Conservation (phyloP, 441 rosid species). For the Adansonia gregorii region DNA sequence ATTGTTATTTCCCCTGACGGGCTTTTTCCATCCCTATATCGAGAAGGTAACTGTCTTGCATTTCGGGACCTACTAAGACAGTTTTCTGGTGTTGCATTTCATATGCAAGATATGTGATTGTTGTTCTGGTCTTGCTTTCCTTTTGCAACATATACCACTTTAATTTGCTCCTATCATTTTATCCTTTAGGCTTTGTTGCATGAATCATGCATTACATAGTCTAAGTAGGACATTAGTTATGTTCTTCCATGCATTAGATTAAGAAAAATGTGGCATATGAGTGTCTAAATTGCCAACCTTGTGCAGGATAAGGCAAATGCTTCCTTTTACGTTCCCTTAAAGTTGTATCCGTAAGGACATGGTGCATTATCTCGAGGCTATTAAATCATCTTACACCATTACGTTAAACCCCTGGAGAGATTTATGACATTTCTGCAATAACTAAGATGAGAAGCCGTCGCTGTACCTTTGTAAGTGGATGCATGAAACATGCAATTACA, state of each 20-base stretch:
- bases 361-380: slow-evolving; percentile 8
- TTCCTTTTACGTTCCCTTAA: neutral
- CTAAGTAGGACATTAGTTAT: neutral
- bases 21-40: slow-evolving; percentile 82
- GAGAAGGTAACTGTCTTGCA: slow-evolving; percentile 69
- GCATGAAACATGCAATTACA: neutral
- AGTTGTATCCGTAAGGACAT: neutral
- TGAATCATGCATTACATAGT: neutral
- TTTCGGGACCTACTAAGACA: neutral
- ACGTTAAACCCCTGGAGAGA: neutral
- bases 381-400: neutral
- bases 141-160: neutral
- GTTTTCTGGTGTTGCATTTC: slow-evolving; percentile 6
- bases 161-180: neutral
- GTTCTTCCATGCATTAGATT: neutral
- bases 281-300: neutral
- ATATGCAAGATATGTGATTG: neutral
- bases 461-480: neutral
- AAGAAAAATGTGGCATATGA: slow-evolving; percentile 14
- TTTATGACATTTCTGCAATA: slow-evolving; percentile 22
- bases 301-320: neutral
- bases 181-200: neutral
- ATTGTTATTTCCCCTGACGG: slow-evolving; percentile 98
- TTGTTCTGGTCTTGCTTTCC: too few species aligned
- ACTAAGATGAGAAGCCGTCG: neutral